Conservation (phyloP, 805 yeast species). For the Pichia eremophila region DNA sequence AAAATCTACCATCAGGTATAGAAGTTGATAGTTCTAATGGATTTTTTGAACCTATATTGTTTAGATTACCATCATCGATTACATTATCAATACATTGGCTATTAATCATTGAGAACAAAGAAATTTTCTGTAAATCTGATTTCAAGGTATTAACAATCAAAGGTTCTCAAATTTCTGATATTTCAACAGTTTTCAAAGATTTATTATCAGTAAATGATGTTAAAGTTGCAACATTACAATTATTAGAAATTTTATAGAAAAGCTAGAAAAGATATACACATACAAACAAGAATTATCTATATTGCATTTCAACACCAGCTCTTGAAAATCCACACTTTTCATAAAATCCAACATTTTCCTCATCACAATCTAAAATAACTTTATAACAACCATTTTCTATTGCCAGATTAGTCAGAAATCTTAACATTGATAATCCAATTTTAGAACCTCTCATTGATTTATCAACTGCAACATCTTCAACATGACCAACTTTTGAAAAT, state of each 20-base stretch:
- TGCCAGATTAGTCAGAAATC: constrained; percentile 52
- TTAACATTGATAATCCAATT: constrained; percentile 63
- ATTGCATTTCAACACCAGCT: constrained; percentile 65
- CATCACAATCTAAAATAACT: constrained; percentile 80
- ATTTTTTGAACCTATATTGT: not conserved
- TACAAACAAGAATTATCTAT: constrained; percentile 25
- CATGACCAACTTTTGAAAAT: constrained; percentile 83
- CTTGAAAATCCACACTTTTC: constrained; percentile 72
- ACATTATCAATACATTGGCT: constrained; percentile 1
- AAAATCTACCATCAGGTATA: not conserved
- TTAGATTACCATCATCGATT: not conserved
- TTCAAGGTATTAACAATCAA: not conserved
- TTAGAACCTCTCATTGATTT: constrained; percentile 71
- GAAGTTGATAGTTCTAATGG: not conserved
- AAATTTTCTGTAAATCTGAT: constrained; percentile 3
- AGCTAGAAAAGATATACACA: not conserved
- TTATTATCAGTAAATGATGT: constrained; percentile 5
- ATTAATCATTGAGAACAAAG: not conserved
- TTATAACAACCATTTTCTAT: constrained; percentile 66
- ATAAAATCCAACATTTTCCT: constrained; percentile 74
- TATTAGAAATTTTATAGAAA: constrained; percentile 1
- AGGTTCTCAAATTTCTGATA: constrained; percentile 8
- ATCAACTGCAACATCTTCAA: constrained; percentile 87
- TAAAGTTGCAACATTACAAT: constrained; percentile 3
- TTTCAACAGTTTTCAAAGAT: constrained; percentile 4